Conservation (phyloP, 202 grass and related monocot species). For the Alloteropsis angusta region DNA sequence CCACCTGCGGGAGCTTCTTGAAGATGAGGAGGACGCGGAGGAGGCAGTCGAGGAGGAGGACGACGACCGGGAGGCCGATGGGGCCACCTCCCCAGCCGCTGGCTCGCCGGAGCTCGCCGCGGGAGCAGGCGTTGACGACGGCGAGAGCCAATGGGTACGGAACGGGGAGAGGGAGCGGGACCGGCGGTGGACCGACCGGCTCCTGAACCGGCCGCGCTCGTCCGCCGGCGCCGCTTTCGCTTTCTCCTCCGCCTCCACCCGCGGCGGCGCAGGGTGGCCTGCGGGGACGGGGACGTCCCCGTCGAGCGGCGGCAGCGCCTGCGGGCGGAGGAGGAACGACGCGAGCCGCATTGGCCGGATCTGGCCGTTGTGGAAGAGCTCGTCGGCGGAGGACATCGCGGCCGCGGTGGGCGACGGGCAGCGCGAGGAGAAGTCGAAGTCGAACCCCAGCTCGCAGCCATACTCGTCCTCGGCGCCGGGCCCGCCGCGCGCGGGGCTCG, state of each 20-base stretch:
- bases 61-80: constrained; percentile 29
- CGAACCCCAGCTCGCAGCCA: not conserved
- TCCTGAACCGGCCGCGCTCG: constrained; percentile 21
- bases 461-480: not conserved
- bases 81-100: not conserved
- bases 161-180: constrained; percentile 41
- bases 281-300: not conserved
- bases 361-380: constrained; percentile 73
- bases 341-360: constrained; percentile 54
- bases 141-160: constrained; percentile 26
- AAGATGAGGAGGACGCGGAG: constrained; percentile 31
- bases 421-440: constrained; percentile 39
- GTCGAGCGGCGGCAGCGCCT: not conserved
- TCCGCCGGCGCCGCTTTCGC: not conserved
- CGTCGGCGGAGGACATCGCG: constrained; percentile 46
- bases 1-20: constrained; percentile 27
- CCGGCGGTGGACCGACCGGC: constrained; percentile 33
- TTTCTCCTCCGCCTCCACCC: not conserved
- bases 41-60: constrained; percentile 49
- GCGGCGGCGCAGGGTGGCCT: not conserved
- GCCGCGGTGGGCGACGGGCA: constrained; percentile 9
- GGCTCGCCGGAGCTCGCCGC: not conserved
- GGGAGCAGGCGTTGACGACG: not conserved
- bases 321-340: constrained; percentile 45
- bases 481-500: constrained; percentile 30